Base-by-base conservation (phyloP, 306 rosid genomes). In the Spatholobus suberectus region DNA sequence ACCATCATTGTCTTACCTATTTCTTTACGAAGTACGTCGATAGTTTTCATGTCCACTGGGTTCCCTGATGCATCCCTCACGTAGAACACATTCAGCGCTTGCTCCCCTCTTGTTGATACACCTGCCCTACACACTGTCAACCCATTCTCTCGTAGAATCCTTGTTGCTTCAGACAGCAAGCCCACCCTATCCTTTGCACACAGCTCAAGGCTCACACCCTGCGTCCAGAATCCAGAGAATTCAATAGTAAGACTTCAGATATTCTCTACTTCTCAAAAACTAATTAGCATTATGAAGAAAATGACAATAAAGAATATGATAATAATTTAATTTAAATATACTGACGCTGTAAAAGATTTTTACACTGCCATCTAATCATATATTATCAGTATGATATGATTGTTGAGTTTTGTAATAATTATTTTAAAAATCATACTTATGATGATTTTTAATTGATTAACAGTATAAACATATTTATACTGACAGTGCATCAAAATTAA, bases 71-170 rank as follows among this genome's bases (percentile, higher is more conserved):
- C 85, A 76, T 90, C 95, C 87, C 95, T 88, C 49, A 95, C 95
- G 34, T 93, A 95, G 80, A 95, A 95, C 5, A 93, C 92, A 67
- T 89, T 93, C 83, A 90, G 71, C 77, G 89, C 98, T 80, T 90
- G 82, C 71, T 93, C 97, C 72, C 98, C 95, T 6, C 90, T 74
- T 2, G 98, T 92, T 24, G 98, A 83, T 40, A 93, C 89, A 3
- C 93, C 97, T 27, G 97, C 98, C 81, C 97, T 88, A 38, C 90
- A 81, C 17, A 92, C 97, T 40, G 93, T 74, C 73, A 93, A 68
- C 1, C 97, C 97, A 77, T 91, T 89, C 91, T 93, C 97, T 81
- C 97, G n/a, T 76, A 92, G 87, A 65, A 92, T 85, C 90, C 97
- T 87, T 29, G 97, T 93, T 41, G 91, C 97, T 82, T 91, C 96